These are phyloP conservation scores for Ophiostoma populinum DNA, from an alignment of 2,329 filamentous ascomycete genomes.

Conservation along the genomic window DNA sequence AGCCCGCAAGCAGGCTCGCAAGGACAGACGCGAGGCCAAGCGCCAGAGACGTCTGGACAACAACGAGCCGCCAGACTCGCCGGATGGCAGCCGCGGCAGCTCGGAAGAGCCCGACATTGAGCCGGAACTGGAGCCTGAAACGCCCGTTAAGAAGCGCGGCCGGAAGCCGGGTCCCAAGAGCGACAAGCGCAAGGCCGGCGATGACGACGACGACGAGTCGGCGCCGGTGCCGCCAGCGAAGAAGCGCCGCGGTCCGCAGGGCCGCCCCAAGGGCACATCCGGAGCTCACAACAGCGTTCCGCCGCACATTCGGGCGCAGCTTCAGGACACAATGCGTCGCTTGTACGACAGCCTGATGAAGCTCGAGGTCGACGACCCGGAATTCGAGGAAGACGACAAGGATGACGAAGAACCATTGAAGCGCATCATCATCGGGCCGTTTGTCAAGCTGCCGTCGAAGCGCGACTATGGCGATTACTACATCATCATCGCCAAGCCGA, in stretches of 20 bases:
- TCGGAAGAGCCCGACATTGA: slow-evolving; percentile 43
- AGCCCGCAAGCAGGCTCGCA: slow-evolving; percentile 70
- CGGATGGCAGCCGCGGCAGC: slow-evolving; percentile 61
- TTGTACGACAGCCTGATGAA: slow-evolving; percentile 70
- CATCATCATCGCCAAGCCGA: slow-evolving; percentile 75
- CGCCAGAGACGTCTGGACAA: slow-evolving; percentile 41
- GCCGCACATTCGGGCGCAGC: slow-evolving; percentile 50
- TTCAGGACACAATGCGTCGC: slow-evolving; percentile 63
- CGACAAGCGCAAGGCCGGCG: slow-evolving; percentile 84
- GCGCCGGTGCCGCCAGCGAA: slow-evolving; percentile 61
- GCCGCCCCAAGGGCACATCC: slow-evolving; percentile 41
- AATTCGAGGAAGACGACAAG: slow-evolving; percentile 29
- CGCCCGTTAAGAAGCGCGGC: slow-evolving; percentile 63
- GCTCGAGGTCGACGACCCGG: slow-evolving; percentile 61
- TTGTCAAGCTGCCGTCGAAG: slow-evolving; percentile 79
- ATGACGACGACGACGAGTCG: slow-evolving; percentile 58
- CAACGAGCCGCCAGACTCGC: slow-evolving; percentile 36
- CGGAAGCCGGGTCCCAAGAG: slow-evolving; percentile 57
- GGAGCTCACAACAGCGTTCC: slow-evolving; percentile 23
- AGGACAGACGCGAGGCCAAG: slow-evolving; percentile 63
- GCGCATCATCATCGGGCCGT: slow-evolving; percentile 81
- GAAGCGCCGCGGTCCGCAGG: slow-evolving; percentile 57
- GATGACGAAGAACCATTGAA: slow-evolving; percentile 40
- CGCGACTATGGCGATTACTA: slow-evolving; percentile 92
- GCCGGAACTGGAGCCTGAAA: slow-evolving; percentile 29